phyloP scores from a whole-genome alignment of 306 rosid species.

The Cotoneaster glaucophyllus region DNA sequence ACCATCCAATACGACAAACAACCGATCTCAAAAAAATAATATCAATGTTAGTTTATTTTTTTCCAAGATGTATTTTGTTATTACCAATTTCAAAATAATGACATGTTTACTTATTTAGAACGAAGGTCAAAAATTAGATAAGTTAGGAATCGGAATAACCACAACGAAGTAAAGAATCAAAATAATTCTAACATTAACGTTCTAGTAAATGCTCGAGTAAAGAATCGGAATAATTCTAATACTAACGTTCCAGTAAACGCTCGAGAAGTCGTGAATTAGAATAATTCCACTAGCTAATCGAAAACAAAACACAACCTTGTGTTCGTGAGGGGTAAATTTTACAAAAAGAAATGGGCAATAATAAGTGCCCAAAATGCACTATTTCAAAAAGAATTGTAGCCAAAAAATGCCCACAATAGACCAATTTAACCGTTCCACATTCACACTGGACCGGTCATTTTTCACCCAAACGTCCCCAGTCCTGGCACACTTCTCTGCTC shows the following conservation, averaged over 20 bases:
- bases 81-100: no score
- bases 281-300: not conserved
- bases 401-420: constrained; percentile 21
- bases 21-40: no score
- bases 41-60: not conserved
- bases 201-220: no score
- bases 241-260: no score
- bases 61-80: not conserved
- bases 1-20: no score
- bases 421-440: constrained; percentile 34
- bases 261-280: not conserved
- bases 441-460: constrained; percentile 17
- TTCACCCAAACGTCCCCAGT: constrained; percentile 24
- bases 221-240: no score
- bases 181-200: no score
- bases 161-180: not conserved
- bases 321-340: not conserved
- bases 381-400: constrained; percentile 36
- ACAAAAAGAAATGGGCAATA: constrained; percentile 22
- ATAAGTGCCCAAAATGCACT: constrained; percentile 38
- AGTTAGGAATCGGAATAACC: no score
- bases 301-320: not conserved
- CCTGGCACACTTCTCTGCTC: constrained; percentile 39
- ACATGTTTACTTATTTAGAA: no score
- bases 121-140: no score